Base-by-base conservation (phyloP, 495 filamentous ascomycete genomes). In the Aspergillus carlsbadensis region DNA sequence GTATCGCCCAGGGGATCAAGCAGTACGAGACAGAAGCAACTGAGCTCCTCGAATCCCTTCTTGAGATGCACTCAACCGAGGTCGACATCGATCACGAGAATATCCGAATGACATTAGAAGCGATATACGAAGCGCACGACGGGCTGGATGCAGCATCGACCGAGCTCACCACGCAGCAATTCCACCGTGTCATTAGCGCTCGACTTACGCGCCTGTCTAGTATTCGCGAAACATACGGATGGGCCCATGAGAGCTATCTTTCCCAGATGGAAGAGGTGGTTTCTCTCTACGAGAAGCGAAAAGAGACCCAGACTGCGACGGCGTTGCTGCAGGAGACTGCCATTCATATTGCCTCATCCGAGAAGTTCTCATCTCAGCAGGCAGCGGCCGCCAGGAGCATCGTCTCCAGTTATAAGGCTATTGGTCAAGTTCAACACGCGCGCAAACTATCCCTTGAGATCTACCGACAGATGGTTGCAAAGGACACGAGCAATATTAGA, bases 191-290 rank as follows among this genome's bases (percentile, higher is more conserved):
- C n/a, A 63, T 68, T 33, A 57, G 59, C 17, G 48, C 66, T 31
- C 52, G 68, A 37, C 66, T 52, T 26, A 62, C 66, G 54, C 71
- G 68, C 8, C 67, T 73, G 29, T 52, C 60, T 0, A 56, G 60
- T 21, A 31, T 67, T 7, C 70, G 71, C 1, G 51, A 68, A 36
- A 60, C 52, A 11, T 54, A 73, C 33, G 71, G 71, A 21, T 75
- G 70, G 70, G 70, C 71, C 13, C 70, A 73, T 21, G 64, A 71
- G 54, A 69, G 71, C 51, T 68, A 70, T 8, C 54, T 75, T 6
- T 60, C 62, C 17, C 61, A 71, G 58, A 60, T 75, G 55, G 50
- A 67, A 41, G 63, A 73, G 53, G 56, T 75, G 6, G 57, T 69
- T 6, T 61, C 62, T 6, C 64, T 73, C 48, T 66, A 73, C 52